phyloP scores from a whole-genome alignment of 106 monocot species.

The Chionographis japonica region DNA sequence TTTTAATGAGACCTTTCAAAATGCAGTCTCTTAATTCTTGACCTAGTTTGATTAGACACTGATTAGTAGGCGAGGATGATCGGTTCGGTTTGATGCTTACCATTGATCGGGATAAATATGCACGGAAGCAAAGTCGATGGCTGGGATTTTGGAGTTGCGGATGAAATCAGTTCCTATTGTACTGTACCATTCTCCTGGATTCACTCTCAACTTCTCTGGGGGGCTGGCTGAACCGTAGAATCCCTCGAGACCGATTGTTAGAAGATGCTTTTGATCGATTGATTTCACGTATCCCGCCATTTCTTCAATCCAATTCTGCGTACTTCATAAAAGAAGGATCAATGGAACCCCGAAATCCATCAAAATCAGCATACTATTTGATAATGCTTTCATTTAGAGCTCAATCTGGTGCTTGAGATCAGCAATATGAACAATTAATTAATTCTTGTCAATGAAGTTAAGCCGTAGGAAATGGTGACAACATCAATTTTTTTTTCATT shows the following conservation, averaged over 20 bases:
- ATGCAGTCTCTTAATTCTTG: no score
- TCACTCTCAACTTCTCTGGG: conserved; percentile 42
- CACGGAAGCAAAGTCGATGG: conserved; percentile 53
- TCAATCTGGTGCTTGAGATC: no score
- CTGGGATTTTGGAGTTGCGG: conserved; percentile 20
- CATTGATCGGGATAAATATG: conserved; percentile 68
- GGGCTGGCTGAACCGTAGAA: conserved; percentile 75
- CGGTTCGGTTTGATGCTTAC: conserved; percentile 29
- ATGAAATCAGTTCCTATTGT: conserved; percentile 64
- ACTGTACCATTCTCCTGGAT: conserved; percentile 57
- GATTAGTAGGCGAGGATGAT: no score
- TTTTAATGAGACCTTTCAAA: no score
- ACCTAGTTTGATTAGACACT: no score
- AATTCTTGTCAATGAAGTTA: no score
- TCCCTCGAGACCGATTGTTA: conserved; percentile 85
- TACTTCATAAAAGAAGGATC: not conserved
- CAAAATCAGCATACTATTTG: no score
- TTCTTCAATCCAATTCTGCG: conserved; percentile 91
- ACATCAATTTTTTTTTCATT: no score
- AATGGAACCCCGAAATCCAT: no score
- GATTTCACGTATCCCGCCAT: conserved; percentile 75
- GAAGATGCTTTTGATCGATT: conserved; percentile 74
- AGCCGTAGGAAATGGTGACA: no score
- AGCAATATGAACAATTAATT: no score
- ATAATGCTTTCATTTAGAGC: no score